Conservation (phyloP, 768 basidiomycete genomes). For the Tephrocybe rancida region DNA sequence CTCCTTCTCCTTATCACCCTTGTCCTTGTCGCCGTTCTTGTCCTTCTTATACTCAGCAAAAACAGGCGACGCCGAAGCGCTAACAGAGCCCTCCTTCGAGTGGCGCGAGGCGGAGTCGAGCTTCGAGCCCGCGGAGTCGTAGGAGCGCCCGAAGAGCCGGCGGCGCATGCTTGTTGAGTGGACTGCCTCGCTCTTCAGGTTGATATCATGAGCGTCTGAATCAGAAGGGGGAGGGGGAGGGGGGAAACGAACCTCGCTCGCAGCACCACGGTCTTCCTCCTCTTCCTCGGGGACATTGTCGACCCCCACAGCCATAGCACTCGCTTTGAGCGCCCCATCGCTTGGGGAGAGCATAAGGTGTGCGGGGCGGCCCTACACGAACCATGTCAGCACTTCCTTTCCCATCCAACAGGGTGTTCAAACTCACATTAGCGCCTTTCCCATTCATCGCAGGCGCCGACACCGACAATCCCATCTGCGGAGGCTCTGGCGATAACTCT, state of each 20-base stretch:
- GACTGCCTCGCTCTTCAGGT: neutral
- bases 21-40: constrained; percentile 30
- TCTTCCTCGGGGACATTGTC: constrained; percentile 36
- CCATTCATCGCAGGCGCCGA: constrained; percentile 12
- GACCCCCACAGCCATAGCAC: constrained; percentile 38
- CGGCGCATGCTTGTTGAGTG: constrained; percentile 38
- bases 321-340: constrained; percentile 54
- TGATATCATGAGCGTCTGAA: neutral
- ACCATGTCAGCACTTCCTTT: neutral
- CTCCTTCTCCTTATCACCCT: constrained; percentile 31
- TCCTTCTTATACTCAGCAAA: constrained; percentile 16
- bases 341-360: constrained; percentile 62
- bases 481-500: neutral
- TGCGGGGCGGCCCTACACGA: constrained; percentile 47
- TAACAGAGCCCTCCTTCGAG: constrained; percentile 22
- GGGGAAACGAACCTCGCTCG: constrained; percentile 66
- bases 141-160: constrained; percentile 65
- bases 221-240: neutral
- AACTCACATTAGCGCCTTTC: constrained; percentile 24
- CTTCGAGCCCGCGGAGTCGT: constrained; percentile 37
- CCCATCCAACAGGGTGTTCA: neutral
- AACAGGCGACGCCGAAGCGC: constrained; percentile 26
- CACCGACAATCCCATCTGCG: constrained; percentile 14
- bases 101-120: constrained; percentile 24
- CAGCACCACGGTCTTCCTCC: constrained; percentile 52